A percentile compares a stretch with the other conserved stretches of the same genome.
phyloP scores from a whole-genome alignment of 75 land plant species.

The Selaginella tamariscina region DNA sequence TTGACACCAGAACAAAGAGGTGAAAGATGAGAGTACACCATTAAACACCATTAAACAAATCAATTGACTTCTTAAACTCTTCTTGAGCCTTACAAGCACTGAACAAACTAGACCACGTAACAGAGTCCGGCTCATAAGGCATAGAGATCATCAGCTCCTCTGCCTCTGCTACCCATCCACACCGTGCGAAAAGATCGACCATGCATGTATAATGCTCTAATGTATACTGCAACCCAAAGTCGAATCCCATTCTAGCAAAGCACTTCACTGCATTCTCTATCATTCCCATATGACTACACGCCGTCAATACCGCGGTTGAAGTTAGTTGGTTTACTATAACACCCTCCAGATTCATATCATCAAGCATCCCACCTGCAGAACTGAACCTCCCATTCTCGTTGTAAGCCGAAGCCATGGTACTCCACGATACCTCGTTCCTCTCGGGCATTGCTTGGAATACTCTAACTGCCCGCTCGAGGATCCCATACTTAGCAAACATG shows the following conservation, averaged over 20 bases:
- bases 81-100: slow-evolving; percentile 23
- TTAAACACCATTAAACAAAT: too few species aligned
- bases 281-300: slow-evolving; percentile 31
- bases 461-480: slow-evolving; percentile 13
- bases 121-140: slow-evolving; percentile 17
- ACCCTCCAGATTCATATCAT: slow-evolving; percentile 15
- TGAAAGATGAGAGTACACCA: neutral
- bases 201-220: slow-evolving; percentile 23
- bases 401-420: slow-evolving; percentile 19
- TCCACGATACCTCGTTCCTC: slow-evolving; percentile 16
- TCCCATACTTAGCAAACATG: slow-evolving; percentile 33
- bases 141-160: slow-evolving; percentile 14
- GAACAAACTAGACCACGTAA: slow-evolving; percentile 24
- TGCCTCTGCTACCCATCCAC: slow-evolving; percentile 23
- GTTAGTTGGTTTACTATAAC: slow-evolving; percentile 23
- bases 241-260: slow-evolving; percentile 15
- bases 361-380: slow-evolving; percentile 16
- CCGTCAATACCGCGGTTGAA: slow-evolving; percentile 17
- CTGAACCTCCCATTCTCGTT: slow-evolving; percentile 16
- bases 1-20: neutral
- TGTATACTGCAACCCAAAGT: slow-evolving; percentile 12
- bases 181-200: slow-evolving; percentile 21
- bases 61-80: too few species aligned
- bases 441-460: slow-evolving; percentile 15
- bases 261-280: slow-evolving; percentile 16